Percentiles rank a stretch among this genome's conserved stretches.
Conservation (phyloP, 176 grass and related monocot genomes). For the Hordeum vulgare region MorexV3_pseudomolecules_assembly NC_058518.1:132664929-132665428, state of each 20-base stretch:
- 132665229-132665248: too few species aligned
- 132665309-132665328: constrained; percentile 70
- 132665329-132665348: constrained; percentile 68
- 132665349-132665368: constrained; percentile 92
- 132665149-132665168: too few species aligned
- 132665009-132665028: constrained; percentile 50
- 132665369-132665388: constrained; percentile 63
- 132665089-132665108: too few species aligned
- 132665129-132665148: too few species aligned
- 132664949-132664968: constrained; percentile 76
- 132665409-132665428: constrained; percentile 80
- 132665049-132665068: too few species aligned
- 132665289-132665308: constrained; percentile 50
- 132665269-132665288: constrained; percentile 24
- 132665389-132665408: constrained; percentile 79
- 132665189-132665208: too few species aligned
- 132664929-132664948: constrained; percentile 71
- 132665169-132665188: not conserved
- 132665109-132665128: too few species aligned
- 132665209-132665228: too few species aligned
- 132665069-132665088: too few species aligned
- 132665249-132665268: not conserved
- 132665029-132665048: constrained; percentile 49
- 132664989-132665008: constrained; percentile 62
- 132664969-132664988: constrained; percentile 57